Conservation (phyloP, 2,329 filamentous ascomycete genomes). For the Septoria linicola region DNA sequence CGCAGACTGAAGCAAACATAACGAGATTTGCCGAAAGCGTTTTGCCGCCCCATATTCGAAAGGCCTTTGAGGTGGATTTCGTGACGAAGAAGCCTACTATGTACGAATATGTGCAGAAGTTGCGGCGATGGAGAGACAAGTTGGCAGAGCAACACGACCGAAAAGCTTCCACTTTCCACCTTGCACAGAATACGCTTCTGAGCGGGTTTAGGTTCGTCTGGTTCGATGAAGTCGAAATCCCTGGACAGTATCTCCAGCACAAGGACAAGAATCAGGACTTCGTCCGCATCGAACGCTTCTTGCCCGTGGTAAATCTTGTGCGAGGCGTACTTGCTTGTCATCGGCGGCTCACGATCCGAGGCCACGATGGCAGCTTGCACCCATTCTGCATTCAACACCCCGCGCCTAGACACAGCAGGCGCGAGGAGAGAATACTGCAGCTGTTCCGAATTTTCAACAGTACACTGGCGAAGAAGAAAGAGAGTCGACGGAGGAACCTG, state of each 20-base stretch:
- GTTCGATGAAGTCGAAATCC: slow-evolving; percentile 97
- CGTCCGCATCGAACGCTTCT: slow-evolving; percentile 92
- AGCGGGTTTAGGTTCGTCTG: slow-evolving; percentile 97
- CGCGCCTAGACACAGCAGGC: slow-evolving; percentile 82
- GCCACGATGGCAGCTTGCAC: slow-evolving; percentile 96
- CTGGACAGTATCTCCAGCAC: slow-evolving; percentile 93
- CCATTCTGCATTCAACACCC: slow-evolving; percentile 96
- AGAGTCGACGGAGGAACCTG: slow-evolving; percentile 86
- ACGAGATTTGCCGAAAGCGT: slow-evolving; percentile 96
- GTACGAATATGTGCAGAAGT: slow-evolving; percentile 96
- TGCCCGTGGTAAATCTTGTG: slow-evolving; percentile 91
- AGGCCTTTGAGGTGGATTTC: slow-evolving; percentile 97
- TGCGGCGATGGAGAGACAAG: slow-evolving; percentile 93
- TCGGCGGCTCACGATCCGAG: slow-evolving; percentile 89
- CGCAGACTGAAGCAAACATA: slow-evolving; percentile 92
- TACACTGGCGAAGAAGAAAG: slow-evolving; percentile 85
- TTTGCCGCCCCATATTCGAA: slow-evolving; percentile 88
- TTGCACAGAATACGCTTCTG: slow-evolving; percentile 85
- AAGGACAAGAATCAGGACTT: slow-evolving; percentile 99
- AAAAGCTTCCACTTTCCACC: slow-evolving; percentile 66
- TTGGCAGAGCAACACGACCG: slow-evolving; percentile 97
- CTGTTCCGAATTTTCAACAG: slow-evolving; percentile 98
- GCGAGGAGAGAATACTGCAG: slow-evolving; percentile 93
- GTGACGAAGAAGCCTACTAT: slow-evolving; percentile 93
- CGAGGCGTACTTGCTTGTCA: slow-evolving; percentile 89